phyloP scores from a whole-genome alignment of 2,329 filamentous ascomycete genomes.

The Arthroderma sp. region DNA sequence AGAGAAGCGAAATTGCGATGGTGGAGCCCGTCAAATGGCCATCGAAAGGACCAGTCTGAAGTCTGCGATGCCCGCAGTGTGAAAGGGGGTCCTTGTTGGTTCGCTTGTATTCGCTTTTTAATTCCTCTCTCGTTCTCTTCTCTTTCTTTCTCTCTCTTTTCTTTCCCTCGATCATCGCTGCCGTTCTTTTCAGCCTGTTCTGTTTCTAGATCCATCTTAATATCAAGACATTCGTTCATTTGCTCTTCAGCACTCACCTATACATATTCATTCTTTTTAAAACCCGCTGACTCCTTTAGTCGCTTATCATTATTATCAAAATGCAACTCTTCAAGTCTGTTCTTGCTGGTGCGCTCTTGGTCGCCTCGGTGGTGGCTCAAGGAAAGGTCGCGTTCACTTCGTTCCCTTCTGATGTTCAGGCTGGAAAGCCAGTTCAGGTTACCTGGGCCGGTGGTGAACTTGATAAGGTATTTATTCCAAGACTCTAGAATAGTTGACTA shows the following conservation, averaged over 20 bases:
- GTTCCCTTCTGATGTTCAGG: slow-evolving; percentile 35
- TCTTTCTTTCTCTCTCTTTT: neutral
- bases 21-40: too few relatives aligned
- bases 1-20: too few relatives aligned
- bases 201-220: neutral
- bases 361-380: slow-evolving; percentile 35
- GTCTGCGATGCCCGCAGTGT: too few relatives aligned
- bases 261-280: slow-evolving; percentile 5
- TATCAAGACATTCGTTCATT: neutral
- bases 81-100: neutral
- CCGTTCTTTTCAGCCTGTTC: neutral
- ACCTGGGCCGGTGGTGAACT: slow-evolving; percentile 34
- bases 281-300: neutral
- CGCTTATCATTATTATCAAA: slow-evolving; percentile 12
- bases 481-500: neutral
- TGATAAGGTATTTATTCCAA: slow-evolving; percentile 14
- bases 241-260: neutral
- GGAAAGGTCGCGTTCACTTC: slow-evolving; percentile 38
- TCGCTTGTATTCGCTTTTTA: neutral
- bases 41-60: too few relatives aligned
- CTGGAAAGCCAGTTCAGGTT: slow-evolving; percentile 37
- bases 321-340: slow-evolving; percentile 42
- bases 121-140: slow-evolving; percentile 1
- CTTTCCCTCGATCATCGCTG: neutral
- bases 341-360: slow-evolving; percentile 33